These are phyloP conservation scores for Daldinia decipiens DNA, from an alignment of 495 filamentous ascomycete species.

Conservation along the genomic window DNA sequence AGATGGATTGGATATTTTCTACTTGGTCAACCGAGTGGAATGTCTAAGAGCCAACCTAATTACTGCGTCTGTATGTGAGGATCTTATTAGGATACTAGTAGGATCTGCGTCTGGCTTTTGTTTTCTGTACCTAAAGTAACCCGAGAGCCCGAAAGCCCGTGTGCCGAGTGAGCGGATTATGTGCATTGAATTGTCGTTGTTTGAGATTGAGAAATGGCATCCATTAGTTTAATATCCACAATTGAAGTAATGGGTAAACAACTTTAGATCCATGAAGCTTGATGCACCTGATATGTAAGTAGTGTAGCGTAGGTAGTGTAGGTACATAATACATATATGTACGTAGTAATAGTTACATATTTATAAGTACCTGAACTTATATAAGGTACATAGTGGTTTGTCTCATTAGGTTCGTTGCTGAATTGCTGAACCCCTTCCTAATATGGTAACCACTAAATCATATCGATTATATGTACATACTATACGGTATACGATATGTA, in stretches of 20 bases:
- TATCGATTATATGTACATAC: neutral
- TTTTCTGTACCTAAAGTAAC: constrained; percentile 22
- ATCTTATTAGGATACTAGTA: constrained; percentile 3
- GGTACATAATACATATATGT: neutral
- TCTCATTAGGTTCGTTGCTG: constrained; percentile 4
- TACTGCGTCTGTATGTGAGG: constrained; percentile 8
- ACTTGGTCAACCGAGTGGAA: constrained; percentile 6
- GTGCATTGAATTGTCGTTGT: constrained; percentile 28
- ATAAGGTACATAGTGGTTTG: no score
- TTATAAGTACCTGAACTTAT: constrained; percentile 4
- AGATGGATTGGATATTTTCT: neutral
- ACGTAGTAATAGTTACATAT: no score
- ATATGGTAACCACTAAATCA: no score
- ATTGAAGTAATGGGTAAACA: constrained; percentile 18
- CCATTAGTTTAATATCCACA: constrained; percentile 35
- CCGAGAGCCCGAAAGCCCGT: constrained; percentile 11
- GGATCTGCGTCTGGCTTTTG: constrained; percentile 34
- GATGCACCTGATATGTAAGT: constrained; percentile 25
- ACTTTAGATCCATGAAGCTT: constrained; percentile 35
- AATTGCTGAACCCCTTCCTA: neutral
- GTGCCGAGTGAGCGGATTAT: constrained; percentile 38
- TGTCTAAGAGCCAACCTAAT: constrained; percentile 18
- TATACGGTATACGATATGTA: no score
- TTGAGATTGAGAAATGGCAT: constrained; percentile 39
- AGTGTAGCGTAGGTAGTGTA: no score